A percentile compares a stretch with the other conserved stretches of the same genome.
phyloP scores from a whole-genome alignment of 495 filamentous ascomycete genomes.

The Tricharina praecox region DNA sequence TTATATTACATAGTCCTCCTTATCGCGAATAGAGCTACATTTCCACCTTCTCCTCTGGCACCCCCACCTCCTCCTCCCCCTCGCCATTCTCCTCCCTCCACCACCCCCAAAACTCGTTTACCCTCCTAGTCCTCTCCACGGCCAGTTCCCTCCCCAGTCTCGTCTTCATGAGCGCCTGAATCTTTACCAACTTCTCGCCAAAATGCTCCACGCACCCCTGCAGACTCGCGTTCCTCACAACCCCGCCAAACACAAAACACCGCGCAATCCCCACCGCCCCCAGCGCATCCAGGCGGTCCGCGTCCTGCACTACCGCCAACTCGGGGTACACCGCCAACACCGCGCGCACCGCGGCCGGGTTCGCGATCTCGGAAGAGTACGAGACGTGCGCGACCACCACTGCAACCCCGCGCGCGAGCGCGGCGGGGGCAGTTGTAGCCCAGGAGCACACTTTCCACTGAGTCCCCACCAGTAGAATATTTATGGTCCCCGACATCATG shows the following conservation, averaged over 20 bases:
- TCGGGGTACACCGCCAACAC: conserved; percentile 49
- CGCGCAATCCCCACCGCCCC: conserved; percentile 69
- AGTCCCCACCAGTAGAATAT: conserved; percentile 33
- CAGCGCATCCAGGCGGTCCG: conserved; percentile 75
- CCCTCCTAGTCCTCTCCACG: conserved; percentile 42
- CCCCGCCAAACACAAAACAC: conserved; percentile 59
- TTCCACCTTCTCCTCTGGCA: no score
- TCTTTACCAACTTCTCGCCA: conserved; percentile 54
- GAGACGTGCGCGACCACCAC: conserved; percentile 55
- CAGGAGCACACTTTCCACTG: conserved; percentile 35
- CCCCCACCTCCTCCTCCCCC: conserved; percentile 3
- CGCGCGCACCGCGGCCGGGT: conserved; percentile 35
- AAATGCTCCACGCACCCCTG: conserved; percentile 53
- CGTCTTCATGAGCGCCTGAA: conserved; percentile 78
- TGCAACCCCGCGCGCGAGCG: conserved; percentile 48
- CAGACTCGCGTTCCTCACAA: conserved; percentile 37
- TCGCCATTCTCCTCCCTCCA: conserved; percentile 46
- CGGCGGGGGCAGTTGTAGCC: conserved; percentile 35
- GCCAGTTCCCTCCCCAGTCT: conserved; percentile 50
- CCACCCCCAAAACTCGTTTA: conserved; percentile 49
- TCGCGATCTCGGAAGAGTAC: conserved; percentile 53
- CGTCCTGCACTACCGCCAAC: conserved; percentile 74
- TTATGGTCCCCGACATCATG: conserved; percentile 84
- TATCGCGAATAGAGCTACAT: no score
- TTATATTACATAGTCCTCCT: no score